Conservation (phyloP, 768 basidiomycete species). For the Pholiota microspora region DNA sequence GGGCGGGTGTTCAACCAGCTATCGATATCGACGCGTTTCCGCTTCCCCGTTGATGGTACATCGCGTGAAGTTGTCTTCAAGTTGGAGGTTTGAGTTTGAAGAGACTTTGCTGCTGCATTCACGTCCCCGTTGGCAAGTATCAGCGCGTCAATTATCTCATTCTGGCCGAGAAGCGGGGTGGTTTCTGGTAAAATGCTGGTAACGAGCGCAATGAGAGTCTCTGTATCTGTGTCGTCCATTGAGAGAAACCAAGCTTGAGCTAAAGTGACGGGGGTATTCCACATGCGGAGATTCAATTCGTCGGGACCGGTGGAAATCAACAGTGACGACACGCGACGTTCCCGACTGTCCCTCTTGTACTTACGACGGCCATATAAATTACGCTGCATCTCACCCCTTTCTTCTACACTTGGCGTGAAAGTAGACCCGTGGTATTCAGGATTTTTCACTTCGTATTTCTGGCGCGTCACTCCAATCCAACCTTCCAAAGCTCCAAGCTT, state of each 20-base stretch:
- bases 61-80: slow-evolving; percentile 12
- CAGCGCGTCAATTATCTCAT: slow-evolving; percentile 56
- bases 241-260: not conserved
- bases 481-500: too few species aligned
- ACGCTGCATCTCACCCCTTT: too few species aligned
- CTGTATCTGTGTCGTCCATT: slow-evolving; percentile 39
- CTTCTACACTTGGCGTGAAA: too few species aligned
- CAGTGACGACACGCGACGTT: too few species aligned
- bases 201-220: slow-evolving; percentile 67
- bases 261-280: too few species aligned
- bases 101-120: slow-evolving; percentile 41
- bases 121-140: slow-evolving; percentile 56
- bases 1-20: slow-evolving; percentile 48
- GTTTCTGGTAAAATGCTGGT: slow-evolving; percentile 47
- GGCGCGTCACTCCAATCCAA: too few species aligned
- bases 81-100: slow-evolving; percentile 24
- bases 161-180: slow-evolving; percentile 29
- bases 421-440: too few species aligned
- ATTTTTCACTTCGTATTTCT: too few species aligned
- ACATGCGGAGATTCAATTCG: too few species aligned
- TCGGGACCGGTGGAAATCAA: too few species aligned
- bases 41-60: slow-evolving; percentile 36
- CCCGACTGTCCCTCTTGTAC: too few species aligned
- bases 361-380: not conserved
- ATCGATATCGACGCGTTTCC: slow-evolving; percentile 49